Evolutionary conservation across 345 rosid genomes (phyloP).

Genomic region (Capsella bursapastoris): DNA sequence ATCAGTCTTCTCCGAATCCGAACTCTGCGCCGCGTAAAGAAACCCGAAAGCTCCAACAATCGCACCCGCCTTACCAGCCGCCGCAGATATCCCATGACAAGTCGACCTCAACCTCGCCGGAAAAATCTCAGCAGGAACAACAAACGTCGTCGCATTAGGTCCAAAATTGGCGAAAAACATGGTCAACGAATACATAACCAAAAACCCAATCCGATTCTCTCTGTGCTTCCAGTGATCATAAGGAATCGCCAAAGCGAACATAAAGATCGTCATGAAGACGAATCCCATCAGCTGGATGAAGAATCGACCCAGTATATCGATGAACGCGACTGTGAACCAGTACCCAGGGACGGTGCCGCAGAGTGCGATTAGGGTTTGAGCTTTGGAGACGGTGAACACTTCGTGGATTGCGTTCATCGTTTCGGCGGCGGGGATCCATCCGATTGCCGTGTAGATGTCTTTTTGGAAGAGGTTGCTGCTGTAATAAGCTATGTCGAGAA

Average conservation of each 20-base stretch:
- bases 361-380: conserved; percentile 63
- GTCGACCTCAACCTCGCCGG: conserved; percentile 66
- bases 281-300: conserved; percentile 68
- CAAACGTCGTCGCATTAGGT: conserved; percentile 71
- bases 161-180: conserved; percentile 74
- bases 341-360: conserved; percentile 71
- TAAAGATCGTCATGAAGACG: conserved; percentile 64
- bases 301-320: conserved; percentile 68
- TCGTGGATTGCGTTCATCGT: conserved; percentile 72
- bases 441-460: conserved; percentile 64
- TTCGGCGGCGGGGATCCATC: conserved; percentile 52
- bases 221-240: conserved; percentile 60
- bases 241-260: conserved; percentile 76
- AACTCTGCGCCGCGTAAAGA: conserved; percentile 65
- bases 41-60: conserved; percentile 63
- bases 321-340: conserved; percentile 72
- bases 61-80: conserved; percentile 68
- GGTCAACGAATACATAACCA: conserved; percentile 57
- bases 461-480: conserved; percentile 69
- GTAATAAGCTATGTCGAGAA: conserved; percentile 75
- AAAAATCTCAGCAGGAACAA: conserved; percentile 69
- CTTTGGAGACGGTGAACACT: conserved; percentile 54
- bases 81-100: conserved; percentile 72
- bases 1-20: conserved; percentile 49
- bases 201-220: conserved; percentile 54